A percentile compares a stretch with the other conserved stretches of the same genome.
Evolutionary conservation across 1,139 yeast species (phyloP).

Genomic region (Hyphopichia burtonii): DNA sequence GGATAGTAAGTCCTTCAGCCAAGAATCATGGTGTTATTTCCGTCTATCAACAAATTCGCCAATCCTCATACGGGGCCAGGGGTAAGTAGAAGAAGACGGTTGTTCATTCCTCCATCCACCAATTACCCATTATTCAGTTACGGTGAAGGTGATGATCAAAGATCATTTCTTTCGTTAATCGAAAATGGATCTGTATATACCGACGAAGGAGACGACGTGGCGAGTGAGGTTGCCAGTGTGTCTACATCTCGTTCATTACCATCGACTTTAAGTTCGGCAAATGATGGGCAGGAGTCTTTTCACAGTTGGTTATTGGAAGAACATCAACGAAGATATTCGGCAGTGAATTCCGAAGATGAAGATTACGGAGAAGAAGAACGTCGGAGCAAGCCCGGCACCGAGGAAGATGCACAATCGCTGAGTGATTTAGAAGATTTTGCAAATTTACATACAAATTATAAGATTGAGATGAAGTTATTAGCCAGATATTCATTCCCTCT

Average conservation of each 20-base stretch:
- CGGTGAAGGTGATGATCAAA: conserved; percentile 60
- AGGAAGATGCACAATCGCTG: conserved; percentile 6
- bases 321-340: conserved; percentile 57
- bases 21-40: conserved; percentile 44
- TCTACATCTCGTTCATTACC: conserved; percentile 62
- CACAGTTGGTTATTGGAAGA: conserved; percentile 66
- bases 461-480: conserved; percentile 48
- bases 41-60: conserved; percentile 41
- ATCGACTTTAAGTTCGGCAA: conserved; percentile 53
- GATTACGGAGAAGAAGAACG: conserved; percentile 9
- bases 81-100: conserved; percentile 40
- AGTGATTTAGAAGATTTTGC: conserved; percentile 36
- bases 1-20: too few relatives aligned
- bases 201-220: conserved; percentile 33
- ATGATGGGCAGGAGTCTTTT: conserved; percentile 53
- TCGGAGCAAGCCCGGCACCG: conserved; percentile 10
- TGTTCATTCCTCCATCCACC: conserved; percentile 72
- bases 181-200: conserved; percentile 43
- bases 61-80: conserved; percentile 39
- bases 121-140: conserved; percentile 64
- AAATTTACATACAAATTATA: conserved; percentile 43
- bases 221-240: conserved; percentile 51
- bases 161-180: conserved; percentile 56
- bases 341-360: conserved; percentile 32
- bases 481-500: conserved; percentile 61